Conservation (phyloP, 176 grass and related monocot genomes). For the Thinopyrum elongatum region DNA sequence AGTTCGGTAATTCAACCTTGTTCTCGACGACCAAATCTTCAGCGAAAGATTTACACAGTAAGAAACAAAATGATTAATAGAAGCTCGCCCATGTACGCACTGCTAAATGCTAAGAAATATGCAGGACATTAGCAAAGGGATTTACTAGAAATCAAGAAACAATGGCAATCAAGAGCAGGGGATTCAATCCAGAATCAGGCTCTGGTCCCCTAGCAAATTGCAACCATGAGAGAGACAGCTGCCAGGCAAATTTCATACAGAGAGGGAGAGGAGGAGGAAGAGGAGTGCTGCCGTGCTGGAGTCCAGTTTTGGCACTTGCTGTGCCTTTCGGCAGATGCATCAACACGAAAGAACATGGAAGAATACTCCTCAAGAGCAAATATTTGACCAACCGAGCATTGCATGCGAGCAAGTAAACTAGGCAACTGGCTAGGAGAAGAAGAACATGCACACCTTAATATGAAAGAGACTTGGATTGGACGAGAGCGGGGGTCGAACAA, state of each 20-base stretch:
- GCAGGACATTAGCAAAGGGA: background rate
- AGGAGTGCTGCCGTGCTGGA: too few species aligned
- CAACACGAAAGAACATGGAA: background rate
- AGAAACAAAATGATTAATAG: background rate
- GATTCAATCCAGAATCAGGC: background rate
- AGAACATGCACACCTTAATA: slow-evolving; percentile 34
- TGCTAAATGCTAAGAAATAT: background rate
- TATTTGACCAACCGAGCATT: slow-evolving; percentile 1
- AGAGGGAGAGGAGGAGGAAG: background rate
- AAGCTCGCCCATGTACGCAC: background rate
- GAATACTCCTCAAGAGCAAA: background rate
- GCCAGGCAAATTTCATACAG: background rate
- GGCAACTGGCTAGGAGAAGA: background rate
- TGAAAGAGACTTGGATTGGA: background rate
- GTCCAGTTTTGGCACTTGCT: background rate
- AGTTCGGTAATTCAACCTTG: background rate
- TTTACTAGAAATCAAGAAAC: background rate
- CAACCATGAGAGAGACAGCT: slow-evolving; percentile 3
- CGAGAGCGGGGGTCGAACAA: background rate
- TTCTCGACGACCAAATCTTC: background rate
- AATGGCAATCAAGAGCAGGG: background rate
- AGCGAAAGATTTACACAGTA: background rate
- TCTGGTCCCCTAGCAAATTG: background rate
- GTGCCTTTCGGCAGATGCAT: slow-evolving; percentile 7
- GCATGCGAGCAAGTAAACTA: slow-evolving; percentile 4